Evolutionary conservation across 2,329 filamentous ascomycete species (phyloP).

Genomic region (Neospermospora avenae): DNA sequence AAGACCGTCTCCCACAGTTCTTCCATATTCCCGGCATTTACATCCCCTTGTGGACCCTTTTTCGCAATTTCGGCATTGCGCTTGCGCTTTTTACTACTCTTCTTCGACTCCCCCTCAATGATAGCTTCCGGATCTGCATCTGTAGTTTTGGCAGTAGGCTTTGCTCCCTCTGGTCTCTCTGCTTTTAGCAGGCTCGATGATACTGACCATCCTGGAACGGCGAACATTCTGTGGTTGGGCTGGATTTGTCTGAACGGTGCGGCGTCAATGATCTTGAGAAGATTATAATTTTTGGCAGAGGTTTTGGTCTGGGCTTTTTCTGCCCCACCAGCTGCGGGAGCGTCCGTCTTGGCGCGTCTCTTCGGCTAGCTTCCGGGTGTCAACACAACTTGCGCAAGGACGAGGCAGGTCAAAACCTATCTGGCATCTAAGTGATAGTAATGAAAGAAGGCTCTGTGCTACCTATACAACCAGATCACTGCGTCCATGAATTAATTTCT

Average conservation of each 20-base stretch:
- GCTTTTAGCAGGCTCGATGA: slow-evolving; percentile 67
- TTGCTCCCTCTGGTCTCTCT: slow-evolving; percentile 44
- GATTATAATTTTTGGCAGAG: slow-evolving; percentile 6
- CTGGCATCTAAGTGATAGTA: too few relatives aligned
- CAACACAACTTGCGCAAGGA: too few relatives aligned
- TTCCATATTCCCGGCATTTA: slow-evolving; percentile 69
- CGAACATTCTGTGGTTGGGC: slow-evolving; percentile 64
- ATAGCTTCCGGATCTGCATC: slow-evolving; percentile 25
- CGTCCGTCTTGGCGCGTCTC: background rate
- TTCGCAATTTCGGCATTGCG: slow-evolving; percentile 41
- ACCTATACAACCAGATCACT: too few relatives aligned
- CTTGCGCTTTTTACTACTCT: slow-evolving; percentile 49
- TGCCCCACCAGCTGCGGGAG: background rate
- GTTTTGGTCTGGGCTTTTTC: slow-evolving; percentile 2
- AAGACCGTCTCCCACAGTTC: slow-evolving; percentile 78
- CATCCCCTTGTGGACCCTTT: slow-evolving; percentile 45
- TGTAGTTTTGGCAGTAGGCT: slow-evolving; percentile 13
- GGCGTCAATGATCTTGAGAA: too few relatives aligned
- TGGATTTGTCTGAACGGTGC: too few relatives aligned
- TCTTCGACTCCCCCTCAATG: slow-evolving; percentile 32
- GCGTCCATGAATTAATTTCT: too few relatives aligned
- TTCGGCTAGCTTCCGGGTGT: background rate
- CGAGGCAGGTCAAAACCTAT: too few relatives aligned
- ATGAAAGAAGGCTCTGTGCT: too few relatives aligned
- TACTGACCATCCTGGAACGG: slow-evolving; percentile 89